Evolutionary conservation across 2,329 filamentous ascomycete genomes (phyloP), one percentile per base, ranked within the genome.

Genomic region (Penicillium thymicola): DNA sequence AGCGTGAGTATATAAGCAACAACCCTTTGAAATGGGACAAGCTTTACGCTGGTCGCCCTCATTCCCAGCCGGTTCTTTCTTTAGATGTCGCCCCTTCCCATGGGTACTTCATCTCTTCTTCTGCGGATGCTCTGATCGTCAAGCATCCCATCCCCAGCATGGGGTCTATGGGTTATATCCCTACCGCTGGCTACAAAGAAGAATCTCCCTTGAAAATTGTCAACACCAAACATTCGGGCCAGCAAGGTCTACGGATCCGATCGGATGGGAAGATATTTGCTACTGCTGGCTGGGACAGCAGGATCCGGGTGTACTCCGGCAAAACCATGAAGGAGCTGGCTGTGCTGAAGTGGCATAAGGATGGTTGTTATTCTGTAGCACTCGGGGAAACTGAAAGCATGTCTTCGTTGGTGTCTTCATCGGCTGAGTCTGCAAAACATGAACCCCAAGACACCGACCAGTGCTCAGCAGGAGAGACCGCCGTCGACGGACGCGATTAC

Each of bases 261-360:
- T 87, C 85, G 2, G 94, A 99, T 71, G 89, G 86, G 3, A 88
- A 84, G 61, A 82, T 99, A 4, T 89, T 97, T 62, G 90, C 89
- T 3, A 97, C 93, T 0, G 93, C 90, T 0, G 94, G 94, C 4
- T 99, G 94, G 94, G 94, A 99, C 72, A 82, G 85, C 1, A 85
- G 86, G 46, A 79, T 92, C 1, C 81, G 94, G 9, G 86, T 97
- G 1, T 99, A 97, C 72, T 89, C 88, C 3, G 76, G 82, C 45
- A 91, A 88, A 73, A 89, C 86, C 0, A 81, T 97, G 79, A 89
- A 88, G 67, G 92, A 97, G 73, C 75, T 97, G 11, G 94, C 93
- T 0, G 91, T 97, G 53, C 77, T 97, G 61, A 96, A 95, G 74
- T 97, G 93, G 93, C 94, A 97, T 74, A 86, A 88, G 64, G 88